These are phyloP conservation scores for Bremia lactucae DNA, from an alignment of 352 stramenopile species.

Conservation along the genomic window DNA sequence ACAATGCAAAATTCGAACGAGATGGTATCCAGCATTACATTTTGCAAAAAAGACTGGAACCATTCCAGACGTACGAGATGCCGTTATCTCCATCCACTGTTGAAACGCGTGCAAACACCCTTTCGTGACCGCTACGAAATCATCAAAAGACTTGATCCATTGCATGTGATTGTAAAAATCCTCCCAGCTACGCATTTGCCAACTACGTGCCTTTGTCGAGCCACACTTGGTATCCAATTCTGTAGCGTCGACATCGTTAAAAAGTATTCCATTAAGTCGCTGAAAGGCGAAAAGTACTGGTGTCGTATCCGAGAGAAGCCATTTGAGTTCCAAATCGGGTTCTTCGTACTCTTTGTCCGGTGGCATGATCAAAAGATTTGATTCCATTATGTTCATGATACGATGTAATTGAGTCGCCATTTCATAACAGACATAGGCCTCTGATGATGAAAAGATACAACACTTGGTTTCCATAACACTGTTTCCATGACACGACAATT, in stretches of 20 bases:
- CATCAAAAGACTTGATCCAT: slow-evolving; percentile 42
- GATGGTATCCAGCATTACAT: slow-evolving; percentile 60
- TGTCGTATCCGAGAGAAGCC: slow-evolving; percentile 24
- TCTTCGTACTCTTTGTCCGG: slow-evolving; percentile 22
- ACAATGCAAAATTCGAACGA: slow-evolving; percentile 46
- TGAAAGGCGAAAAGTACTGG: slow-evolving; percentile 44
- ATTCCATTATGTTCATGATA: slow-evolving; percentile 36
- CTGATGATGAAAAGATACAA: slow-evolving; percentile 33
- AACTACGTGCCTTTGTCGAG: slow-evolving; percentile 12
- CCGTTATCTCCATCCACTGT: slow-evolving; percentile 27
- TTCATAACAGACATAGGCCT: slow-evolving; percentile 61
- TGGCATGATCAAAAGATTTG: slow-evolving; percentile 26
- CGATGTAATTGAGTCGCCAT: slow-evolving; percentile 44
- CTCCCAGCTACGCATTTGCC: slow-evolving; percentile 41
- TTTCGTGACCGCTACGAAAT: slow-evolving; percentile 41
- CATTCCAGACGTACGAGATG: slow-evolving; percentile 6
- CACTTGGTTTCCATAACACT: slow-evolving; percentile 1
- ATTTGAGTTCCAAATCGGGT: slow-evolving; percentile 41
- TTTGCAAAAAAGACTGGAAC: slow-evolving; percentile 43
- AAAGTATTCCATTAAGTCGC: slow-evolving; percentile 18
- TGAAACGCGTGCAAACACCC: slow-evolving; percentile 36
- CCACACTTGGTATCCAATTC: no score
- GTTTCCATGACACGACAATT: slow-evolving; percentile 3
- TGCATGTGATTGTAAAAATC: slow-evolving; percentile 36
- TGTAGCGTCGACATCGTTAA: slow-evolving; percentile 18